Evolutionary conservation across 2,329 filamentous ascomycete genomes (phyloP).

Genomic region (Aureobasidium sp.): DNA sequence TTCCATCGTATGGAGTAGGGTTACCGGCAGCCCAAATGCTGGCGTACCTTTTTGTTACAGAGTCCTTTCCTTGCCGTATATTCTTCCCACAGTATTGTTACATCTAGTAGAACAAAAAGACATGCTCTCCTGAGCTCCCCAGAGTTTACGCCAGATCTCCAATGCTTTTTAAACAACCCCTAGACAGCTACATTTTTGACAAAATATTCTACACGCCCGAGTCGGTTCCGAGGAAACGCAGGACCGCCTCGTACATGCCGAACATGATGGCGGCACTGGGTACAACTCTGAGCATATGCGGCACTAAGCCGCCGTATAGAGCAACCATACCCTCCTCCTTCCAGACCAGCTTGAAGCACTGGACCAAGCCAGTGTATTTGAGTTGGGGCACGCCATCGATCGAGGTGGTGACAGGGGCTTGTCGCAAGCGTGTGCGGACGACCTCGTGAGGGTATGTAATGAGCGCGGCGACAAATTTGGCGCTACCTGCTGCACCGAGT

Average conservation of each 20-base stretch:
- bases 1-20: not conserved
- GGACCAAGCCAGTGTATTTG: constrained; percentile 81
- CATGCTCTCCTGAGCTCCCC: not conserved
- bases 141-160: not conserved
- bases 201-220: constrained; percentile 24
- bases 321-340: constrained; percentile 80
- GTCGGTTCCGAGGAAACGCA: constrained; percentile 38
- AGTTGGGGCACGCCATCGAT: constrained; percentile 50
- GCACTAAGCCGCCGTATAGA: constrained; percentile 83
- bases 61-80: not conserved
- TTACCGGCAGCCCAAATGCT: not conserved
- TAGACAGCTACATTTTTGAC: not conserved
- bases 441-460: constrained; percentile 91
- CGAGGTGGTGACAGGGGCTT: constrained; percentile 55
- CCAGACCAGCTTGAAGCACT: constrained; percentile 82
- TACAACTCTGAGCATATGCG: constrained; percentile 83
- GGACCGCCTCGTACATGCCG: constrained; percentile 63
- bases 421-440: constrained; percentile 72
- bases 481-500: constrained; percentile 66
- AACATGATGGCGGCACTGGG: constrained; percentile 96
- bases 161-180: not conserved
- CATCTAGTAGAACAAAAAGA: not conserved
- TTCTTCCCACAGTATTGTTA: not conserved
- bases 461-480: constrained; percentile 77
- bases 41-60: not conserved